Base-by-base conservation (phyloP, 495 filamentous ascomycete genomes). In the Podospora didyma region DNA sequence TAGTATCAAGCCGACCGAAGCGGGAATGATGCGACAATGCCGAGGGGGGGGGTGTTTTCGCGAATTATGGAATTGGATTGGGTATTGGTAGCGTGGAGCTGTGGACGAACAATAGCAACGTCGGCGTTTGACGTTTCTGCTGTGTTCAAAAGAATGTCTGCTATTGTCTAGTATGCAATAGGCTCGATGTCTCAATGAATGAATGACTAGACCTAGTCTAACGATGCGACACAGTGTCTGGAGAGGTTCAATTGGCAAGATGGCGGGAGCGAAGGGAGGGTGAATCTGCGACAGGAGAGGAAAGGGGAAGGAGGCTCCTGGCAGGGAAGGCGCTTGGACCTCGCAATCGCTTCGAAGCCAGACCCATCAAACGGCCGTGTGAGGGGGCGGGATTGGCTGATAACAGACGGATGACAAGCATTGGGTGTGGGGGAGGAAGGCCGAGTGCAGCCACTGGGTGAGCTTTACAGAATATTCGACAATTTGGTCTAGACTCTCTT, bases 1-100 rank as follows among this genome's bases (percentile, higher is more conserved):
- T 46, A 58, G 68, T 61, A 51, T 65, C 61, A 63, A 55, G 45
- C 50, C 23, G 53, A 59, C 62, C 48, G 55, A 63, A 59, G 49
- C 16, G 63, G 64, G 42, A 63, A 53, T 23, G 62, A 63, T 65
- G 60, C 41, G 61, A 58, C 60, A 49, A 49, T 49, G 23, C 12
- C 5, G 39, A 42, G 14, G 12, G 39, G 2, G n/a, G 39, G 39
- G 39, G 39, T 5, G 1, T 2, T 14, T 42, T 42, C n/a, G 39
- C 39, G 39, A 14, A 31, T 31, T 9, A 31, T 4, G 39, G 39
- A 2, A 42, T 49, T 34, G 47, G 9, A 3, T 28, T 22, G 47
- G 47, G n/a, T n/a, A n/a, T n/a, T 34, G 21, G 21, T 49, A 22
- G 10, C 26, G n/a, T 22, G 53, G 41, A 23, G 42, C 26, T 17